Base-by-base conservation (phyloP, 805 yeast species). In the Cyberlindnera meyerae region DNA sequence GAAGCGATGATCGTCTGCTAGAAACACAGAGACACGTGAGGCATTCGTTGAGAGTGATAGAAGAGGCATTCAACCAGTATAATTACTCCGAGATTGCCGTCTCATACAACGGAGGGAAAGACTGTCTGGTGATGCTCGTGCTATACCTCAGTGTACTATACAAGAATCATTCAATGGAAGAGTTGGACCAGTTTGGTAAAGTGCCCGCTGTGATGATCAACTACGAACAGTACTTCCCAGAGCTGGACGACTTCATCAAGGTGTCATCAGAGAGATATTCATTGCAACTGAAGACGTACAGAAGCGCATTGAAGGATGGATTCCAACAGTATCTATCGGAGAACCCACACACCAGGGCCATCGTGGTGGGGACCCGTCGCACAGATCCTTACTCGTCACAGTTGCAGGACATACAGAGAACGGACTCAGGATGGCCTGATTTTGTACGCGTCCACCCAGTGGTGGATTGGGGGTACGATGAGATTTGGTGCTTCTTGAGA, bases 21-120 rank as follows among this genome's bases (percentile, higher is more conserved):
- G n/a, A 33, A 20, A 40, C 44, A 11, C 40, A 40, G 31, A 4
- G 11, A 6, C 27, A 21, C 7, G 40, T 33, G 11, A 8, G 15
- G 20, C 13, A 31, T 13, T 33, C 44, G 9, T 20, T 18, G 15
- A 11, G 8, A 2, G 44, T 40, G 2, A 28, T 40, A 8, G 24
- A 13, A n/a, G 12, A 13, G 22, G 16, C 27, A 31, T 20, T 40
- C 17, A 34, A 22, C 3, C 13, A 15, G n/a, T 40, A n/a, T 33
- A 24, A 39, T 11, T 33, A 31, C 18, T 39, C 68, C 11, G 79
- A 82, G 40, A 61, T 84, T 4, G 82, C 97, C 0, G 68, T 93
- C 11, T 83, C 95, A 3, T 93, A 82, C 59, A 93, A 93, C 56
- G 98, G 98, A 9, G 98, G 98, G 2, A 93, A 93, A 55, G 98